Evolutionary conservation across 164 flowering plant species (phyloP).

Genomic region (Vitis rotundifolia): DNA sequence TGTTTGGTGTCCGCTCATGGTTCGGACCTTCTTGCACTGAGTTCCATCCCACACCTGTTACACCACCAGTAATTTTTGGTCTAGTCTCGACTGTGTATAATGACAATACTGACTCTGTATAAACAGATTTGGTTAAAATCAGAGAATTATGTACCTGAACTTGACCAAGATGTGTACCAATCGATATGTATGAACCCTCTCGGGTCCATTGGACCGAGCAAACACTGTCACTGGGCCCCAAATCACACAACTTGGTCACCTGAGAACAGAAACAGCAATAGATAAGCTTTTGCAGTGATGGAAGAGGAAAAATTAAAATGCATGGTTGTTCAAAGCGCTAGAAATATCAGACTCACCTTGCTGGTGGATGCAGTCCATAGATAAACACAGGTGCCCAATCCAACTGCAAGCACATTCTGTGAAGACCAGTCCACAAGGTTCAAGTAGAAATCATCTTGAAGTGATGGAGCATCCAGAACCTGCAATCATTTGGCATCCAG

Average conservation of each 20-base stretch:
- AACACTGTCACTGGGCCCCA: constrained; percentile 86
- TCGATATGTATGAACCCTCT: constrained; percentile 91
- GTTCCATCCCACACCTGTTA: constrained; percentile 90
- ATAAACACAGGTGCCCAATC: constrained; percentile 93
- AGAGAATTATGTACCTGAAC: constrained; percentile 64
- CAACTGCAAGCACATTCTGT: constrained; percentile 98
- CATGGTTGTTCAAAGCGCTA: not conserved
- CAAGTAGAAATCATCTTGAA: constrained; percentile 96
- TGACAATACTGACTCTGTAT: not conserved
- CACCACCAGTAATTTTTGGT: not conserved
- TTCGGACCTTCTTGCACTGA: constrained; percentile 82
- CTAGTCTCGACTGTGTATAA: no score
- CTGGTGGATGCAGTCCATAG: constrained; percentile 95
- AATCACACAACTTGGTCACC: constrained; percentile 95
- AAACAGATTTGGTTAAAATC: not conserved
- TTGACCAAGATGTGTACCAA: constrained; percentile 90
- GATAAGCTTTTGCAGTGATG: not conserved
- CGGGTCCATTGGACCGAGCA: constrained; percentile 95
- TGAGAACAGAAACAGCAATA: constrained; percentile 16
- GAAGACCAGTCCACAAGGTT: constrained; percentile 99
- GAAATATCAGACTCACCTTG: constrained; percentile 49
- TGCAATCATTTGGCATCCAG: constrained; percentile 28
- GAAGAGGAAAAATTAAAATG: not conserved
- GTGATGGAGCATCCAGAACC: constrained; percentile 98
- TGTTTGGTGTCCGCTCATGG: constrained; percentile 94